Conservation (phyloP, 2,329 filamentous ascomycete species). For the Polytolypa hystricis region DNA sequence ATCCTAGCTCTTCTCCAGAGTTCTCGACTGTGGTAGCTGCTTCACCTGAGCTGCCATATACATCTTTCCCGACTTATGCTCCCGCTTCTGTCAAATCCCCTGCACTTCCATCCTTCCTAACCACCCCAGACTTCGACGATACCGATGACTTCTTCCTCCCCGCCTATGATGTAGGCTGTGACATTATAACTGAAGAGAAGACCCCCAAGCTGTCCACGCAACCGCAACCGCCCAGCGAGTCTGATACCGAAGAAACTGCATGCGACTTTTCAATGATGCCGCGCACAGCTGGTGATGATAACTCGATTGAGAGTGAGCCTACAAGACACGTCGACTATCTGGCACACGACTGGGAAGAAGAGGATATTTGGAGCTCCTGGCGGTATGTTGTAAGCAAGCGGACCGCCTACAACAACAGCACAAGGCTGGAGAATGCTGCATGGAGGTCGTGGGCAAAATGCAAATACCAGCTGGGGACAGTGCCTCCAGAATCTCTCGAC, state of each 20-base stretch:
- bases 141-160: slow-evolving; percentile 34
- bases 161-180: slow-evolving; percentile 27
- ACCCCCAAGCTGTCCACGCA: slow-evolving; percentile 7
- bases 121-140: slow-evolving; percentile 16
- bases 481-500: slow-evolving; percentile 84
- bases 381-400: slow-evolving; percentile 76
- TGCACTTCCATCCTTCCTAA: slow-evolving; percentile 24
- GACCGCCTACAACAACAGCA: slow-evolving; percentile 67
- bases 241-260: background rate
- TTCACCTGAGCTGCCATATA: slow-evolving; percentile 26
- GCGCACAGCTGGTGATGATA: slow-evolving; percentile 53
- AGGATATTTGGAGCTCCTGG: slow-evolving; percentile 98
- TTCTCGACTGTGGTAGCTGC: slow-evolving; percentile 28
- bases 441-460: slow-evolving; percentile 96
- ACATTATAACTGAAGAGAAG: slow-evolving; percentile 13
- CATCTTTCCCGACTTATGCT: slow-evolving; percentile 15
- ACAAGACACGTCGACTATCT: slow-evolving; percentile 91
- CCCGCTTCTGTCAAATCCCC: slow-evolving; percentile 19
- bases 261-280: slow-evolving; percentile 1
- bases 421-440: slow-evolving; percentile 83
- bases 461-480: slow-evolving; percentile 74
- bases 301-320: slow-evolving; percentile 59
- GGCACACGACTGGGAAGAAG: slow-evolving; percentile 84
- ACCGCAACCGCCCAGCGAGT: slow-evolving; percentile 13
- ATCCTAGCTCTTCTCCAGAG: slow-evolving; percentile 21